Base-by-base conservation (phyloP, 768 basidiomycete species). In the Lanmaoa rubissima region DNA sequence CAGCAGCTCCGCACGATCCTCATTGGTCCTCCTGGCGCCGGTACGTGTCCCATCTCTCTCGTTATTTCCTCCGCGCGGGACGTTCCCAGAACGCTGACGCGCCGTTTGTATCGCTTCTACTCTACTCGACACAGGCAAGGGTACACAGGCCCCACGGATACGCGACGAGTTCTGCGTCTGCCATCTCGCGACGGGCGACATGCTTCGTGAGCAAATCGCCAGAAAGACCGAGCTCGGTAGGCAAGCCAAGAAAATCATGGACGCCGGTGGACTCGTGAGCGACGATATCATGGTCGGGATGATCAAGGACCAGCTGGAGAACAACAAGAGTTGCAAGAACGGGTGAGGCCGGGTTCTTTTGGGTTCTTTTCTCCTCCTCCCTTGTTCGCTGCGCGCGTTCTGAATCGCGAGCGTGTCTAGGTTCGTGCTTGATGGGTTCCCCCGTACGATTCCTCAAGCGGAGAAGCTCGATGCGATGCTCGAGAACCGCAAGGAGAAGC, bases 371-470 rank as follows among this genome's bases (percentile, higher is more conserved):
- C 34, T 5, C 24, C 2, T 28, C 13, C 36, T 38, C 11, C 26
- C 17, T 14, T 36, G 17, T 28, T 46, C 21, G 31, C 42, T 7
- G 0, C 19, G 28, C 12, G 26, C 26, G 17, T 24, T n/a, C 47
- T 48, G 43, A 53, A 36, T 12, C 3, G 34, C 13, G n/a, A n/a
- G 9, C 3, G 16, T 21, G 26, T 11, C 16, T 63, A 98, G 96
- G 38, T 99, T 99, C 74, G 97, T 99, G 55, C 81, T 99, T 49
- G 97, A 99, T 68, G 97, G 97, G n/a, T 99, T 99, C 84, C 97
- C 97, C 41, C 88, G 97, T 42, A 98, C 96, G 5, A 92, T 98
- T 36, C 87, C 90, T 11, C 97, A 99, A 68, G 97, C 97, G 3
- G 83, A 95, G 75, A 98, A 97, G 75, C 87, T 99, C 53, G 96